phyloP scores from a whole-genome alignment of 257 asterid genomes.

The Lycium ferocissimum region DNA sequence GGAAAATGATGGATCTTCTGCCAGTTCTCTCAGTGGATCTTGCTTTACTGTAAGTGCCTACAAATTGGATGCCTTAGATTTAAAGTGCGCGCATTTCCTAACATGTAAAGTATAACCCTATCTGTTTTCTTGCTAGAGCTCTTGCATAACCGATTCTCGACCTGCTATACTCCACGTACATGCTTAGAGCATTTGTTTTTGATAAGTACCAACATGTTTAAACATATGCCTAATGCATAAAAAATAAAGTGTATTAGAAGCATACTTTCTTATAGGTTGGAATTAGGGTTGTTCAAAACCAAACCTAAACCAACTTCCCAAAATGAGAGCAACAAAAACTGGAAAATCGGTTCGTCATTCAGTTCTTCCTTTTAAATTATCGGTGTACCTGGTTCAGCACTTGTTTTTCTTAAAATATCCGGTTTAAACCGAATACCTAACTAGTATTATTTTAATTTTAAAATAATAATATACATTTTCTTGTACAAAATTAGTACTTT shows the following conservation, averaged over 20 bases:
- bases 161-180: neutral
- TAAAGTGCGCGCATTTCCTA: neutral
- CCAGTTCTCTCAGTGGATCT: neutral
- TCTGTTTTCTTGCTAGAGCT: conserved; percentile 11
- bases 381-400: neutral
- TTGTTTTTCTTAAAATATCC: neutral
- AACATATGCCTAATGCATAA: neutral
- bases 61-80: neutral
- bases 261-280: neutral
- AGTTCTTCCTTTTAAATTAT: neutral
- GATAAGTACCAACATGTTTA: neutral
- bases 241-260: neutral
- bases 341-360: neutral
- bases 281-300: neutral
- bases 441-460: neutral
- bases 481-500: neutral
- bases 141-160: neutral
- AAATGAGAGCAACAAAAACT: neutral
- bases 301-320: neutral
- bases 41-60: conserved; percentile 12
- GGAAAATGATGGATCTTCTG: conserved; percentile 50
- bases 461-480: no score
- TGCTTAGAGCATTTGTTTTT: neutral
- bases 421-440: neutral
- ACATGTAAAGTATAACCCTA: neutral